Percentiles rank a stretch among this genome's conserved stretches.
These are phyloP conservation scores for Linderniella brevidens DNA, from an alignment of 257 asterid species.

Conservation along the genomic window DNA sequence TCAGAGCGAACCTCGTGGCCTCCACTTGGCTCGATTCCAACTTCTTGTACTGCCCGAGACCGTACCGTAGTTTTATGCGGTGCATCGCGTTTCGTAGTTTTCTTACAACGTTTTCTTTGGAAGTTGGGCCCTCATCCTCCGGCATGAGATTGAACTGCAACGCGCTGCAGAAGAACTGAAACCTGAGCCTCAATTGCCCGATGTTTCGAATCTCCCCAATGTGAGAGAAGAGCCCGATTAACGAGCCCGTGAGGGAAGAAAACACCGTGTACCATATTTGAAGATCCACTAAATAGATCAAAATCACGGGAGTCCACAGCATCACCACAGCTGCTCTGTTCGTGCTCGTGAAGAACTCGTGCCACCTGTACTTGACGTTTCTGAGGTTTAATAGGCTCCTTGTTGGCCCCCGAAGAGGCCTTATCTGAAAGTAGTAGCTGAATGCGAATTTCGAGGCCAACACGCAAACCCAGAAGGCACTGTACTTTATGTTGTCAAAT, in stretches of 20 bases:
- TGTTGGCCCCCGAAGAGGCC: conserved; percentile 76
- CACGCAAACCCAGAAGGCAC: conserved; percentile 54
- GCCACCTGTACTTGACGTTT: conserved; percentile 43
- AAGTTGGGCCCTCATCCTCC: conserved; percentile 24
- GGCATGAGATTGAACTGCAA: conserved; percentile 83
- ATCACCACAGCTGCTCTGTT: conserved; percentile 53
- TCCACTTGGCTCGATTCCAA: conserved; percentile 88
- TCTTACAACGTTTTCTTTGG: conserved; percentile 37
- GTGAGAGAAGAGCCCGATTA: conserved; percentile 59
- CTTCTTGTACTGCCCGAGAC: conserved; percentile 79
- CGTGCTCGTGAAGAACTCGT: conserved; percentile 69
- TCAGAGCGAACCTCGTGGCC: conserved; percentile 74
- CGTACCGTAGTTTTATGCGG: conserved; percentile 73
- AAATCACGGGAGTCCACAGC: conserved; percentile 75
- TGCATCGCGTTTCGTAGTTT: conserved; percentile 59
- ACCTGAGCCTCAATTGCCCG: conserved; percentile 68
- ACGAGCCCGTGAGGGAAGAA: conserved; percentile 55
- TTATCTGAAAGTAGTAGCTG: conserved; percentile 77
- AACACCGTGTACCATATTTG: conserved; percentile 69
- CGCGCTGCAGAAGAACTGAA: conserved; percentile 91
- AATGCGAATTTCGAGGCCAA: conserved; percentile 54
- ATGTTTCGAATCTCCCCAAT: conserved; percentile 83
- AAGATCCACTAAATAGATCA: conserved; percentile 76
- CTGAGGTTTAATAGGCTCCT: conserved; percentile 30
- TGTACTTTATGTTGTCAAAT: conserved; percentile 54